Evolutionary conservation across 108 stramenopile species (phyloP).

Genomic region (Bacterosira constricta): DNA sequence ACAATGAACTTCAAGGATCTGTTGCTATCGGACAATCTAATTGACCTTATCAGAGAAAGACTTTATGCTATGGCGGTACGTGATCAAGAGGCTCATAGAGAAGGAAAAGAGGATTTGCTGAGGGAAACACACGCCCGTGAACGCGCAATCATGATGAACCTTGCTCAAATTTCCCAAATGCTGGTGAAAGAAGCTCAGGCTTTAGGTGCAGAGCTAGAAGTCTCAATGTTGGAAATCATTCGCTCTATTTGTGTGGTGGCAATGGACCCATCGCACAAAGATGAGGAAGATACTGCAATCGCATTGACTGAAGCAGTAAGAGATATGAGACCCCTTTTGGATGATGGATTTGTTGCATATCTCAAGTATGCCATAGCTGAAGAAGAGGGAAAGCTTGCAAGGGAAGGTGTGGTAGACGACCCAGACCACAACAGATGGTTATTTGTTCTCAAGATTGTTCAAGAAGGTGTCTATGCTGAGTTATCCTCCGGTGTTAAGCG

Average conservation of each 20-base stretch:
- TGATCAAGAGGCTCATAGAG: constrained; percentile 61
- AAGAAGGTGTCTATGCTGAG: constrained; percentile 87
- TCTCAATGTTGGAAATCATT: constrained; percentile 81
- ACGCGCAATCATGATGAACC: constrained; percentile 68
- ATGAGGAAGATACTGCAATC: constrained; percentile 81
- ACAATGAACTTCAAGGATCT: constrained; percentile 81
- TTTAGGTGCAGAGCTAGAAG: constrained; percentile 82
- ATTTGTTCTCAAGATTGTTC: constrained; percentile 85
- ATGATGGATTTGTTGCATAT: constrained; percentile 88
- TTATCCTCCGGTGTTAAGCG: constrained; percentile 72
- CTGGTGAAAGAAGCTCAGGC: constrained; percentile 81
- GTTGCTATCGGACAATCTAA: constrained; percentile 83
- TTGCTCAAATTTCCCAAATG: constrained; percentile 71
- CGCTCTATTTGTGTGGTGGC: constrained; percentile 90
- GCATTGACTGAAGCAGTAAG: constrained; percentile 85
- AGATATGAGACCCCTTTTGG: constrained; percentile 86
- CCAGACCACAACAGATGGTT: constrained; percentile 88
- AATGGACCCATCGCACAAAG: constrained; percentile 81
- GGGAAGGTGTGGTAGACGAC: constrained; percentile 74
- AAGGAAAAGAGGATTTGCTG: constrained; percentile 40
- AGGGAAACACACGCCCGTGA: constrained; percentile 57
- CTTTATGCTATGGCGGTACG: constrained; percentile 69
- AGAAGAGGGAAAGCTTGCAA: constrained; percentile 80
- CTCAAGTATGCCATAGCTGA: constrained; percentile 90
- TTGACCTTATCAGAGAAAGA: constrained; percentile 63